Percentiles rank a stretch among this genome's conserved stretches.
These are phyloP conservation scores for Alnus glutinosa DNA, from an alignment of 306 rosid species.

Conservation along the genomic window DNA sequence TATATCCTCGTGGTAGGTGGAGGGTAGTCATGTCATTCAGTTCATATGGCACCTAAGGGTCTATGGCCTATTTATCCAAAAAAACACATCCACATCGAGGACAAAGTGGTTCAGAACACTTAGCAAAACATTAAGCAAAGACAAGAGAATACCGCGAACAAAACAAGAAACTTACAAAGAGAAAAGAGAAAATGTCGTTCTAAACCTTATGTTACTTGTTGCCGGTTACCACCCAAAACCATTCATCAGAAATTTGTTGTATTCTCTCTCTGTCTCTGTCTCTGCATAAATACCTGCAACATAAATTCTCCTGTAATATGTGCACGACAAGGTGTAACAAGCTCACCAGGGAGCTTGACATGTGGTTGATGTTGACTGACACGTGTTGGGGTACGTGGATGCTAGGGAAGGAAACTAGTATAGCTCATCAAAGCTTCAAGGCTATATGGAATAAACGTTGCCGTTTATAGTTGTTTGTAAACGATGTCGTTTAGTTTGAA, in stretches of 20 bases:
- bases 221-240: not conserved
- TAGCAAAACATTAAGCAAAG: not conserved
- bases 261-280: not conserved
- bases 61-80: not conserved
- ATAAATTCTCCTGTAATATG: not conserved
- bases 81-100: not conserved
- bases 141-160: not conserved
- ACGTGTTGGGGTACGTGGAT: too few relatives aligned
- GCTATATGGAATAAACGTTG: too few relatives aligned
- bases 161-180: not conserved
- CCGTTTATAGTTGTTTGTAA: too few relatives aligned
- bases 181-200: not conserved
- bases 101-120: not conserved
- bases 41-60: not conserved
- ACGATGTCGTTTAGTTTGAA: too few relatives aligned
- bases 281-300: not conserved
- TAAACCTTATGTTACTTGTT: not conserved
- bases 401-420: too few relatives aligned
- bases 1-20: not conserved
- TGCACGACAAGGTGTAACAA: not conserved
- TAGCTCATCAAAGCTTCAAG: too few relatives aligned
- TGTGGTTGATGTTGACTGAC: too few relatives aligned
- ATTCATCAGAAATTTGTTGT: not conserved
- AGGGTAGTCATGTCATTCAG: constrained; percentile 1
- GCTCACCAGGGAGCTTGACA: too few relatives aligned